Base-by-base conservation (phyloP, 2,329 filamentous ascomycete species). In the Arthrocladium fulminans region DNA sequence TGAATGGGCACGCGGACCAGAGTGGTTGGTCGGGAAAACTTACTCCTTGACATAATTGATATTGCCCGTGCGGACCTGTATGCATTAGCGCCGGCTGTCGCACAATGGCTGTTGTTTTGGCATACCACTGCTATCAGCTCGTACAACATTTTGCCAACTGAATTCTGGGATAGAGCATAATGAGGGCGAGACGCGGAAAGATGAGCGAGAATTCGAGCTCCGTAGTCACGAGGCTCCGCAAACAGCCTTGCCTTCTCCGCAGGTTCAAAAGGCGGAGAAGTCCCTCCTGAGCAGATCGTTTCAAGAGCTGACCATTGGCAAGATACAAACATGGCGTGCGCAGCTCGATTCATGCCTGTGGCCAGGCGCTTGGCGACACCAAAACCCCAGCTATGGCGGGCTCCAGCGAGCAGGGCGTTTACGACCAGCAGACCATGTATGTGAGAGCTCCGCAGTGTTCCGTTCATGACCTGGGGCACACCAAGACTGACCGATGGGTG, bases 41-140 rank as follows among this genome's bases (percentile, higher is more conserved):
- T 81, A 96, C 88, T 97, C 90, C 80, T 90, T 94, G 62, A 96
- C 89, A 76, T 97, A 90, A 65, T 76, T 73, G 65, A 96, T 73
- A 70, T 81, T 90, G 75, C 87, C 87, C 59, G 88, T 87, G 64
- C 92, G 90, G 73, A 94, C 88, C 92, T 97, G 64, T 34, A 38
- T 43, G 49, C 40, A 51, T 56, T 45, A 58, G 47, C 57, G 25
- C 50, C 39, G 25, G 38, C 22, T 15, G 19, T 32, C 38, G 10
- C 23, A 41, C 30, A 25, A 20, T 39, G 10, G 29, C 43, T 24
- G 29, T n/a, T n/a, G n/a, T n/a, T n/a, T n/a, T n/a, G n/a, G 73
- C 84, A 62, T 73, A 96, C 92, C 71, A 96, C 84, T 67, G 86
- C 92, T 69, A 98, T 92, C 63, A 97, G 75, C 74, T 98, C 92